phyloP scores from a whole-genome alignment of 2,329 filamentous ascomycete genomes.

The Didymella pomorum region DNA sequence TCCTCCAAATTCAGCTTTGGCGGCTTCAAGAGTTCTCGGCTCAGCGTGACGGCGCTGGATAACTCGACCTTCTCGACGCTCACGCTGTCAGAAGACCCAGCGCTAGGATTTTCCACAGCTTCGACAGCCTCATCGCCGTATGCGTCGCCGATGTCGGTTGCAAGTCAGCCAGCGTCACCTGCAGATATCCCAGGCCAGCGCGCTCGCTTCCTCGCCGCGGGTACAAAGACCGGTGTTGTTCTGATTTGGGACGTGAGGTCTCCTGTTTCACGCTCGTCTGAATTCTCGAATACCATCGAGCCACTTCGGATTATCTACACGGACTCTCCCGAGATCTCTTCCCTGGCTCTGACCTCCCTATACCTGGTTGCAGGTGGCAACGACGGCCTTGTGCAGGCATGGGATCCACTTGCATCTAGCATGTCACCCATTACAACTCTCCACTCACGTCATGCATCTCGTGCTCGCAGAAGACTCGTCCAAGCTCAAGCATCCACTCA shows the following conservation, averaged over 20 bases:
- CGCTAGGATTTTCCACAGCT: constrained; percentile 65
- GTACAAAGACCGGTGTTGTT: constrained; percentile 79
- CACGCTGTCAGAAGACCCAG: constrained; percentile 79
- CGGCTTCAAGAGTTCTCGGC: constrained; percentile 64
- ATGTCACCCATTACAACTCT: constrained; percentile 82
- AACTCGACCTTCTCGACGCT: constrained; percentile 74
- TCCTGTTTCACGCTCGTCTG: constrained; percentile 61
- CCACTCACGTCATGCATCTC: constrained; percentile 82
- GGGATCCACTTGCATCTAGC: constrained; percentile 91
- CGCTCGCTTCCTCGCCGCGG: constrained; percentile 80
- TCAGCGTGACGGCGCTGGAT: constrained; percentile 78
- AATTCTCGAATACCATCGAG: constrained; percentile 66
- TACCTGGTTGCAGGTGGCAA: constrained; percentile 93
- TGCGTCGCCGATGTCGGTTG: constrained; percentile 62
- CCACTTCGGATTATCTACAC: constrained; percentile 87
- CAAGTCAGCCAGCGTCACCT: constrained; percentile 53
- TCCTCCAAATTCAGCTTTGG: constrained; percentile 69
- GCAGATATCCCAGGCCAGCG: constrained; percentile 83
- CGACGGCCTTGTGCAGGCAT: constrained; percentile 93
- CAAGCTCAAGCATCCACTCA: constrained; percentile 73
- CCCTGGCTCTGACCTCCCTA: constrained; percentile 81
- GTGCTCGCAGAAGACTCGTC: constrained; percentile 77
- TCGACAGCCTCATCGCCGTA: constrained; percentile 63
- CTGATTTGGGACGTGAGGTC: constrained; percentile 86
- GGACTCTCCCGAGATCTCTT: constrained; percentile 86